A percentile compares a stretch with the other conserved stretches of the same genome.
phyloP scores from a whole-genome alignment of 345 rosid genomes.

The Populus simonii region DNA sequence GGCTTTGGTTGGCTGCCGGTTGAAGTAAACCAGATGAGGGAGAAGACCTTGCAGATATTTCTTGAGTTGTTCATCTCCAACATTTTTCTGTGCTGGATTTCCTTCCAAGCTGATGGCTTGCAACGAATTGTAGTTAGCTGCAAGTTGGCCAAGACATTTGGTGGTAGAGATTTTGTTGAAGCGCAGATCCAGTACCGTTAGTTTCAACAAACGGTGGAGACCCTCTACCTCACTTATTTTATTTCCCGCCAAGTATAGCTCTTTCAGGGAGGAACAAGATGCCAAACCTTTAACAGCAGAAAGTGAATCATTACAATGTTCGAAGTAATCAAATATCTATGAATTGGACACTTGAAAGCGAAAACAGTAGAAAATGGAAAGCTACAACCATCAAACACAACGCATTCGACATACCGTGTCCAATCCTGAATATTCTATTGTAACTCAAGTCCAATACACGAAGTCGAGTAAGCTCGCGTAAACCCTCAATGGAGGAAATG shows the following conservation, averaged over 20 bases:
- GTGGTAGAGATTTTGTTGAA: slow-evolving; percentile 86
- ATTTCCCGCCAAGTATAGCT: slow-evolving; percentile 91
- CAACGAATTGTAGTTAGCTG: slow-evolving; percentile 87
- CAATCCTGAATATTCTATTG: slow-evolving; percentile 80
- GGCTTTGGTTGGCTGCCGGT: slow-evolving; percentile 64
- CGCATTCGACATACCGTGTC: slow-evolving; percentile 61
- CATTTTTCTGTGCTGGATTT: slow-evolving; percentile 94
- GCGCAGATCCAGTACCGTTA: slow-evolving; percentile 77
- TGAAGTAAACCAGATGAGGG: slow-evolving; percentile 75
- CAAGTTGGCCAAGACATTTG: slow-evolving; percentile 86
- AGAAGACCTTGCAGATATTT: slow-evolving; percentile 77
- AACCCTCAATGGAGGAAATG: slow-evolving; percentile 79
- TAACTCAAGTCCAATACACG: slow-evolving; percentile 91
- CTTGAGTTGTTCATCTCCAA: slow-evolving; percentile 90
- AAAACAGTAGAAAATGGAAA: not conserved
- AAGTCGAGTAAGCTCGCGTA: slow-evolving; percentile 90
- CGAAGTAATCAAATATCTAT: no score
- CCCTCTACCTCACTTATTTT: slow-evolving; percentile 93
- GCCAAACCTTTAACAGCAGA: slow-evolving; percentile 58
- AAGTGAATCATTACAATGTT: not conserved
- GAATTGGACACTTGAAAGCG: slow-evolving; percentile 17
- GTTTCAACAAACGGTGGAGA: slow-evolving; percentile 86
- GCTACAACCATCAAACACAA: not conserved
- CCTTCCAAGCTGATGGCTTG: slow-evolving; percentile 97
- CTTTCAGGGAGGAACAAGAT: slow-evolving; percentile 89